A percentile compares a stretch with the other conserved stretches of the same genome.
phyloP scores from a whole-genome alignment of 1,139 yeast genomes.

The Yamadazyma sp. region DNA sequence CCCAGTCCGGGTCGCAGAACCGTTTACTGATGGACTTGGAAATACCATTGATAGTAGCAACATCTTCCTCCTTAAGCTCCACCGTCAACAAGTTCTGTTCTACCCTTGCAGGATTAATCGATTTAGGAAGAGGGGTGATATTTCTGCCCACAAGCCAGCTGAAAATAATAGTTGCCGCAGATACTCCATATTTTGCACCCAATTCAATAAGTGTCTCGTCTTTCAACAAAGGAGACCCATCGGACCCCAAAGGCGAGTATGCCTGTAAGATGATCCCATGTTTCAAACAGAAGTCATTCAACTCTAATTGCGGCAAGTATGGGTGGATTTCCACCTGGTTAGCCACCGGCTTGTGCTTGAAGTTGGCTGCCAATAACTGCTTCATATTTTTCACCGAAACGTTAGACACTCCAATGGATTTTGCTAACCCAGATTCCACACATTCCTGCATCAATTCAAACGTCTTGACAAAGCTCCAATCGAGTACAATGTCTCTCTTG shows the following conservation, averaged over 20 bases:
- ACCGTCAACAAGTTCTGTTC: conserved; percentile 32
- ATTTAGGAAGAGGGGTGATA: conserved; percentile 54
- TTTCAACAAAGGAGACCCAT: conserved; percentile 51
- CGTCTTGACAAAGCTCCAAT: conserved; percentile 58
- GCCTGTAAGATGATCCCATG: conserved; percentile 50
- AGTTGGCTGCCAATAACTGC: conserved; percentile 40
- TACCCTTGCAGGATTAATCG: conserved; percentile 38
- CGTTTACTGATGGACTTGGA: conserved; percentile 29
- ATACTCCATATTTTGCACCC: conserved; percentile 44
- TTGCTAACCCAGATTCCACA: conserved; percentile 16
- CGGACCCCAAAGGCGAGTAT: conserved; percentile 60
- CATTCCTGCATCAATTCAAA: conserved; percentile 60
- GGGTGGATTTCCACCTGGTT: conserved; percentile 59
- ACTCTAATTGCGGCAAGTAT: conserved; percentile 49
- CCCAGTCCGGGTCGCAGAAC: conserved; percentile 26
- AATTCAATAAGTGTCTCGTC: conserved; percentile 38
- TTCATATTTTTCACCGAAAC: conserved; percentile 48
- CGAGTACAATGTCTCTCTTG: conserved; percentile 24
- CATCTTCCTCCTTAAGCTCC: conserved; percentile 29
- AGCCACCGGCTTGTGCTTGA: conserved; percentile 37
- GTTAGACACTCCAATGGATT: conserved; percentile 63
- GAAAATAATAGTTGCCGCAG: conserved; percentile 45
- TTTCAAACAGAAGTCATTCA: conserved; percentile 35
- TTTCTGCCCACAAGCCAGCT: conserved; percentile 56
- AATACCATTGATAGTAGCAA: conserved; percentile 29